These are phyloP conservation scores for Kodamaea leandrae DNA, from an alignment of 805 yeast species.

Conservation along the genomic window DNA sequence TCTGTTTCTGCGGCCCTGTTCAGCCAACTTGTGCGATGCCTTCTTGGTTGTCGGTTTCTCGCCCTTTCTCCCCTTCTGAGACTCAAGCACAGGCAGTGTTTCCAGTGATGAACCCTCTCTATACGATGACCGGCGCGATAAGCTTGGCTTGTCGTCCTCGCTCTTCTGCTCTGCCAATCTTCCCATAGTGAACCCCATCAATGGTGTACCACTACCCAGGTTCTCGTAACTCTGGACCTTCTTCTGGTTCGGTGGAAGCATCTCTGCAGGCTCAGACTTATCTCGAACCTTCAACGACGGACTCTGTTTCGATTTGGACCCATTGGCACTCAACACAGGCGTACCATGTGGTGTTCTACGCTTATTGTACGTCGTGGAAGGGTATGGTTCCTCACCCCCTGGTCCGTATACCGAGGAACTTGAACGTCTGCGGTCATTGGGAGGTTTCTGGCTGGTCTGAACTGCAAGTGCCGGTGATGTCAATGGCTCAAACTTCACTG, in stretches of 20 bases:
- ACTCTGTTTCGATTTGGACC: slow-evolving; percentile 10
- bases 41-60: slow-evolving; percentile 53
- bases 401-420: slow-evolving; percentile 27
- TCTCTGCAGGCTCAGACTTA: slow-evolving; percentile 24
- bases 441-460: slow-evolving; percentile 18
- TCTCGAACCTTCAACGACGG: slow-evolving; percentile 10
- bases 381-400: slow-evolving; percentile 10
- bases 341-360: slow-evolving; percentile 46
- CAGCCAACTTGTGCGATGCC: slow-evolving; percentile 85
- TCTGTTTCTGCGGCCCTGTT: slow-evolving; percentile 92
- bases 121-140: slow-evolving; percentile 7
- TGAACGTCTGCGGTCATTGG: slow-evolving; percentile 33
- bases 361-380: slow-evolving; percentile 20
- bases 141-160: slow-evolving; percentile 7
- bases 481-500: slow-evolving; percentile 46
- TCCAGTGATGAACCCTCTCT: slow-evolving; percentile 14
- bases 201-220: slow-evolving; percentile 23
- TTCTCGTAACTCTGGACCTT: slow-evolving; percentile 20
- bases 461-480: slow-evolving; percentile 70
- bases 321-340: slow-evolving; percentile 33
- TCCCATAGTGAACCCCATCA: slow-evolving; percentile 49
- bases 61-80: slow-evolving; percentile 9
- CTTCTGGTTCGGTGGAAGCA: slow-evolving; percentile 40
- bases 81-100: slow-evolving; percentile 10
- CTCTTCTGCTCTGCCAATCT: slow-evolving; percentile 35